These are phyloP conservation scores for Volutella citrinella DNA, from an alignment of 2,329 filamentous ascomycete species.

Conservation along the genomic window DNA sequence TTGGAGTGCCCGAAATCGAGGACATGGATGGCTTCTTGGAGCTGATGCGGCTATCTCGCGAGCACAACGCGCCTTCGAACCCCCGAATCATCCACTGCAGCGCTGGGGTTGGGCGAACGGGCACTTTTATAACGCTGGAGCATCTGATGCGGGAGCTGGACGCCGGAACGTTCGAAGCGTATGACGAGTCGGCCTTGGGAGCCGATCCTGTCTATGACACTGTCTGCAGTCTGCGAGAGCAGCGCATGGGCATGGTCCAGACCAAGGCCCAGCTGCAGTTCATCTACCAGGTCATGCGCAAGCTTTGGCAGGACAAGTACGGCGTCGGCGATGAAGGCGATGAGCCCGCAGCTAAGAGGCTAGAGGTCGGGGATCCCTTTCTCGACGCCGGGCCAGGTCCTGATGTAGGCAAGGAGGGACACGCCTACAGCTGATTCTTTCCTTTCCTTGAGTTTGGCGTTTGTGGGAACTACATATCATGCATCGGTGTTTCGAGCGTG, in stretches of 20 bases:
- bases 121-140: slow-evolving; percentile 95
- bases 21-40: slow-evolving; percentile 67
- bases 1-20: slow-evolving; percentile 70
- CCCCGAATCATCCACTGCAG: slow-evolving; percentile 85
- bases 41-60: slow-evolving; percentile 64
- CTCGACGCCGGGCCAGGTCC: slow-evolving; percentile 19
- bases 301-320: slow-evolving; percentile 69
- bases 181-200: slow-evolving; percentile 30
- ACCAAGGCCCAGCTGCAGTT: slow-evolving; percentile 80
- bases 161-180: slow-evolving; percentile 62
- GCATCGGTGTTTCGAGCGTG: slow-evolving; percentile 6
- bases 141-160: slow-evolving; percentile 82
- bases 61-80: slow-evolving; percentile 49
- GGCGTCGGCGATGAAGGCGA: slow-evolving; percentile 35
- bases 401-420: slow-evolving; percentile 10
- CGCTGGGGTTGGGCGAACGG: slow-evolving; percentile 89
- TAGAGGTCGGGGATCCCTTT: slow-evolving; percentile 49
- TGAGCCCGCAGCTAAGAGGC: slow-evolving; percentile 51
- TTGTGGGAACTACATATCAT: slow-evolving; percentile 1
- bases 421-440: too few species aligned
- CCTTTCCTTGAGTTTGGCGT: too few species aligned
- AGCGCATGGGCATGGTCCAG: slow-evolving; percentile 95
- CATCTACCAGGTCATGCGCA: slow-evolving; percentile 80
- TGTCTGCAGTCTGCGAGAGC: slow-evolving; percentile 77
- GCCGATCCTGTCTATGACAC: slow-evolving; percentile 72